A percentile compares a stretch with the other conserved stretches of the same genome.
These are phyloP conservation scores for Dipodascus albidus DNA, from an alignment of 805 yeast genomes.

Conservation along the genomic window DNA sequence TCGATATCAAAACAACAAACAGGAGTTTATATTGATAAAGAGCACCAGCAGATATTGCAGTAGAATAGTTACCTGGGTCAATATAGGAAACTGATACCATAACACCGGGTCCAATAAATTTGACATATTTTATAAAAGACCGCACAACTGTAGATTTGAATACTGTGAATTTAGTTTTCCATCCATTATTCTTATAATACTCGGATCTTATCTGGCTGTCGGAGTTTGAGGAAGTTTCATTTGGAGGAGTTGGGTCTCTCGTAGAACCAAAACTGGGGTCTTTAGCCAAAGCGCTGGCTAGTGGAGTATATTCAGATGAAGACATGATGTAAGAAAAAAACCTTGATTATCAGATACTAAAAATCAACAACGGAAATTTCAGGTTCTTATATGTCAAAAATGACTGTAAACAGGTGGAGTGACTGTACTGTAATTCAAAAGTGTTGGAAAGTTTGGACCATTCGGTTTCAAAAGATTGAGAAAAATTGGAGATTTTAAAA, in stretches of 20 bases:
- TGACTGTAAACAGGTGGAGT: neutral
- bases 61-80: slow-evolving; percentile 90
- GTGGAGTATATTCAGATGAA: neutral
- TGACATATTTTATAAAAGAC: slow-evolving; percentile 36
- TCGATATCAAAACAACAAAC: slow-evolving; percentile 62
- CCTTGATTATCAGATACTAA: neutral
- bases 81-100: slow-evolving; percentile 84
- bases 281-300: neutral
- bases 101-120: slow-evolving; percentile 79
- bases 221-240: too few species aligned
- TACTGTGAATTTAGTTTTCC: neutral
- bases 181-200: neutral
- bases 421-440: neutral
- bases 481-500: neutral
- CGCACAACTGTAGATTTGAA: neutral
- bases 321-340: neutral
- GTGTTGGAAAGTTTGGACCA: neutral
- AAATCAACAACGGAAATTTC: neutral
- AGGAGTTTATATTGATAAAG: slow-evolving; percentile 61
- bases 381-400: too few species aligned
- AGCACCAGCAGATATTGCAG: slow-evolving; percentile 85
- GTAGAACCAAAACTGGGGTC: neutral
- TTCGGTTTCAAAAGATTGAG: neutral
- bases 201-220: neutral
- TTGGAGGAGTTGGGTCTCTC: neutral